Conservation (phyloP, 169 alveolate genomes). For the Plasmodium vinckei region DNA sequence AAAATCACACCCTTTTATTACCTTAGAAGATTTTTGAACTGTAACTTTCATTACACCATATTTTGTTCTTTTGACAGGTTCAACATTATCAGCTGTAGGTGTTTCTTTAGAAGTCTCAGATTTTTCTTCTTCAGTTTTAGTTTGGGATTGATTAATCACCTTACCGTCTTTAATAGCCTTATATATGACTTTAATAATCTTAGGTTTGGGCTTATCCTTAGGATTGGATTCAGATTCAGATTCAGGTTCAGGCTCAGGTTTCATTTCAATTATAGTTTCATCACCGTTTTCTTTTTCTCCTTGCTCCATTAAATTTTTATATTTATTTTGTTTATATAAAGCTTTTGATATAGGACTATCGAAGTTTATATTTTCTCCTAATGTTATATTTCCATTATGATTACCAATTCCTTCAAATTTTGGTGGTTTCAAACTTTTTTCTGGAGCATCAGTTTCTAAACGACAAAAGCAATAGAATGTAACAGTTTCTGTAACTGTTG, state of each 20-base stretch:
- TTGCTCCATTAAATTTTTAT: slow-evolving; percentile 8
- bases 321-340: slow-evolving; percentile 22
- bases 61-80: slow-evolving; percentile 8
- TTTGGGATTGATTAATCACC: neutral
- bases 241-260: neutral
- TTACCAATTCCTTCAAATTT: neutral
- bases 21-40: slow-evolving; percentile 6
- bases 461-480: slow-evolving; percentile 60
- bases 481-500: slow-evolving; percentile 5
- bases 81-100: neutral
- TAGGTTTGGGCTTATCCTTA: neutral
- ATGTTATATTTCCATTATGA: slow-evolving; percentile 2
- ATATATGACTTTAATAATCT: neutral
- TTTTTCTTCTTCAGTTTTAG: neutral
- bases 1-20: slow-evolving; percentile 64
- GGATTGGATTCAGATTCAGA: neutral
- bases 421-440: slow-evolving; percentile 2
- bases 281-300: neutral
- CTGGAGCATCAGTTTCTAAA: neutral
- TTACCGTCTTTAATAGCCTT: neutral
- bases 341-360: slow-evolving; percentile 15
- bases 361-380: neutral
- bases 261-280: neutral
- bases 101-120: neutral
- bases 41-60: slow-evolving; percentile 56